These are phyloP conservation scores for Penicillium vulpinum DNA, from an alignment of 2,329 filamentous ascomycete species.

Conservation along the genomic window DNA sequence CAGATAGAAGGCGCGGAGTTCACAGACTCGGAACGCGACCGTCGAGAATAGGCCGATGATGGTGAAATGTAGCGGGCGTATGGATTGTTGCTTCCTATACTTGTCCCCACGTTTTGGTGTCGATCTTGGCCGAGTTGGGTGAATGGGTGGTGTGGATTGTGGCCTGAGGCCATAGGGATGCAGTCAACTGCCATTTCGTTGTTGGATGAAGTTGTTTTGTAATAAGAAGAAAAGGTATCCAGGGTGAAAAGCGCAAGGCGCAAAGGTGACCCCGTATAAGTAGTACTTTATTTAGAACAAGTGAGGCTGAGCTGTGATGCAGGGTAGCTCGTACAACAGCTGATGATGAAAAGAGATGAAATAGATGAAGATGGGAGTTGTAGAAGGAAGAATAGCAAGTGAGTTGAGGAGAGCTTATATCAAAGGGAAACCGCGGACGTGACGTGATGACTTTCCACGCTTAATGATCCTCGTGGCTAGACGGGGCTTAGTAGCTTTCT, in stretches of 20 bases:
- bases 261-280: constrained; percentile 11
- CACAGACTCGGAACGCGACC: constrained; percentile 25
- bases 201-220: neutral
- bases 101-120: constrained; percentile 4
- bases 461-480: neutral
- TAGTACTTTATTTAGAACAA: constrained; percentile 3
- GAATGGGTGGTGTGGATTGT: constrained; percentile 24
- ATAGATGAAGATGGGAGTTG: neutral
- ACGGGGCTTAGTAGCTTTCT: neutral
- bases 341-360: neutral
- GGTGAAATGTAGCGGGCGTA: constrained; percentile 31
- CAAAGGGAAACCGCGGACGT: constrained; percentile 8
- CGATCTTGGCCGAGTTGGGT: constrained; percentile 15
- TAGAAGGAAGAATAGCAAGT: neutral
- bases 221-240: neutral
- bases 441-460: constrained; percentile 24
- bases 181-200: constrained; percentile 21
- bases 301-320: constrained; percentile 14
- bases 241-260: neutral
- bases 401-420: neutral
- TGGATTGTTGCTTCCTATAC: constrained; percentile 25
- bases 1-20: constrained; percentile 24
- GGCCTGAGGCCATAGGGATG: constrained; percentile 24
- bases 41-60: constrained; percentile 15
- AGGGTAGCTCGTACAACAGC: constrained; percentile 12